These are phyloP conservation scores for Aureobasidium sp. DNA, from an alignment of 2,329 filamentous ascomycete species.

Conservation along the genomic window DNA sequence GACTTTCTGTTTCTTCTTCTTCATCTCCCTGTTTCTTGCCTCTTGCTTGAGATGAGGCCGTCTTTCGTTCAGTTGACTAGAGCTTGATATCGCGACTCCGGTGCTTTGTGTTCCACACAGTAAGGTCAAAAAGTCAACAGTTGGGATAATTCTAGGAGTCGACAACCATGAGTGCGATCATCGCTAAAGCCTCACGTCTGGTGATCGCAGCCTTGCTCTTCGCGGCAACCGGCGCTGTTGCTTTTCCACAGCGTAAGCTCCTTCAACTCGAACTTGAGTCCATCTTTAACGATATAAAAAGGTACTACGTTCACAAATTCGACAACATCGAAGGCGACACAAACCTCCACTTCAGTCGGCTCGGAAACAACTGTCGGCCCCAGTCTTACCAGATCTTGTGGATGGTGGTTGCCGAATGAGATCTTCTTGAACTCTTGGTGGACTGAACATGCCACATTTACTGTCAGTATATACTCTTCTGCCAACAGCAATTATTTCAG, in stretches of 20 bases:
- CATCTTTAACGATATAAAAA: background rate
- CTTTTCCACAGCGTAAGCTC: background rate
- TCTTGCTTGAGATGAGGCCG: background rate
- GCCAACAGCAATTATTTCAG: too few relatives aligned
- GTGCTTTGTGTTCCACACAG: too few relatives aligned
- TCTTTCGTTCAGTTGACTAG: background rate
- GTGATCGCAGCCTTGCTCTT: background rate
- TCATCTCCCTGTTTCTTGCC: background rate
- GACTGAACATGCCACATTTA: background rate
- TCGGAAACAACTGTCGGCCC: background rate
- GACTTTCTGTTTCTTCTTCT: background rate
- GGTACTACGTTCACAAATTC: background rate
- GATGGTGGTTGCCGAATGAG: background rate
- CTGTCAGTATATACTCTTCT: background rate
- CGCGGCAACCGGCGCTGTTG: background rate
- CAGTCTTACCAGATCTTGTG: background rate
- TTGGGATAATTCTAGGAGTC: background rate
- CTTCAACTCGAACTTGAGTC: too few relatives aligned
- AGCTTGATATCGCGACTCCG: background rate
- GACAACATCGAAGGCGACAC: background rate
- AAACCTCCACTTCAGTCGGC: background rate
- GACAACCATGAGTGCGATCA: background rate
- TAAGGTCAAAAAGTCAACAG: background rate
- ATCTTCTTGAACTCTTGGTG: constrained; percentile 3
- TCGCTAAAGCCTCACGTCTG: background rate